Evolutionary conservation across 768 basidiomycete genomes (phyloP), one percentile per base, ranked within the genome.

Genomic region (Leccinum rimulosum): DNA sequence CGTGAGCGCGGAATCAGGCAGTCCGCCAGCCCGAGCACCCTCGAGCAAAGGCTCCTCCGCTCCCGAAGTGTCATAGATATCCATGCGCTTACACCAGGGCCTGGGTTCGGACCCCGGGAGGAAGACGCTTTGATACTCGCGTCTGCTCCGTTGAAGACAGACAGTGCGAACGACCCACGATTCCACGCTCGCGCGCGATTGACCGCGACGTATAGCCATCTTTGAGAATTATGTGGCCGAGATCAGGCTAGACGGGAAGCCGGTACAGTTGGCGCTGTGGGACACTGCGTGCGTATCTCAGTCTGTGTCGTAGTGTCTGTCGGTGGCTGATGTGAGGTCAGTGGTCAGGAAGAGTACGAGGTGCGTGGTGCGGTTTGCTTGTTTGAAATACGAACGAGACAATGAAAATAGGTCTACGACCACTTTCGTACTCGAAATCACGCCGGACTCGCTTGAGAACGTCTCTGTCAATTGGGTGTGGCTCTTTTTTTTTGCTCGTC

Each of bases 191-290:
- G 27, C 27, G 27, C 27, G 27, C 27, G 27, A 28, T 30, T 30
- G 50, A 28, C 15, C 50, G 8, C 12, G 31, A 22, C 27, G 50
- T 2, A 10, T 30, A 64, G 95, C 95, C 64, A 90, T 98, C 53
- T 98, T 98, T 69, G 95, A 98, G 75, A 98, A 98, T 71, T 98
- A 96, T 76, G 96, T 98, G 64, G 96, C 97, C 50, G 97, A 99
- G 80, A 98, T 99, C 69, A 82, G 93, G 66, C 80, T 99, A 55
- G 97, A 99, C 75, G 95, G 95, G 64, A 98, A 98, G 75, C 93
- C 95, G 40, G 93, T 99, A 17, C 95, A 98, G 74, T 76, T 98
- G 59, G 96, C 97, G 45, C 77, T 98, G 48, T 98, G 97, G 97
- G 97, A 99, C 82, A 98, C 97, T 56, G 97, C 97, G 95, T 97